These are phyloP conservation scores for Apiotrichum sp. DNA, from an alignment of 1,284 basidiomycete genomes.

Conservation along the genomic window DNA sequence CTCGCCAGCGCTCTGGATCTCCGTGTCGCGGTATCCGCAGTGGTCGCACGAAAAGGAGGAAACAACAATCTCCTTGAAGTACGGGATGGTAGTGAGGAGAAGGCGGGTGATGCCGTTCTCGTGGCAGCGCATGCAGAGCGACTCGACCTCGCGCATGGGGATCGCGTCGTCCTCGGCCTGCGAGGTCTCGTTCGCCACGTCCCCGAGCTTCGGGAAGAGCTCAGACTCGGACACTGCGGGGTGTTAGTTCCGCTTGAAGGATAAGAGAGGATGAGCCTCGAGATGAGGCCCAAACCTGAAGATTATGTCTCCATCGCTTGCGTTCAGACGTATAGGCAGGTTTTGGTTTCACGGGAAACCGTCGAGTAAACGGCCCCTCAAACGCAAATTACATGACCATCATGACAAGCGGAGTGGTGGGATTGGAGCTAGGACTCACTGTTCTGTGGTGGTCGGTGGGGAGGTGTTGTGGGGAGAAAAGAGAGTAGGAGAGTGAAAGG, in stretches of 20 bases:
- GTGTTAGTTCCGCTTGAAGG: conserved; percentile 1
- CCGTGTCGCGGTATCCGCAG: conserved; percentile 86
- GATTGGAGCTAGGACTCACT: conserved; percentile 6
- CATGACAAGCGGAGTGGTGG: conserved; percentile 16
- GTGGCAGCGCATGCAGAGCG: conserved; percentile 88
- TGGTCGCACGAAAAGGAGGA: conserved; percentile 95
- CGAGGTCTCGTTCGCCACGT: conserved; percentile 40
- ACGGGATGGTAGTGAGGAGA: conserved; percentile 91
- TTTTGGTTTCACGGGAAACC: conserved; percentile 39
- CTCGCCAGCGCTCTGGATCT: conserved; percentile 83
- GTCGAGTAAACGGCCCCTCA: conserved; percentile 19
- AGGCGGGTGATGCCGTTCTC: conserved; percentile 86
- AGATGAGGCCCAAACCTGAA: too few relatives aligned
- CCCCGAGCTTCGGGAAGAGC: conserved; percentile 44
- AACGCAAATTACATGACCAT: conserved; percentile 48
- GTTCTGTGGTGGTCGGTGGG: background rate
- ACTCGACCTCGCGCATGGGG: conserved; percentile 75
- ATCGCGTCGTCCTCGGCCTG: conserved; percentile 37
- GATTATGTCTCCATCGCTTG: background rate
- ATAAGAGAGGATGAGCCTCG: background rate
- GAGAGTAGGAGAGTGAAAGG: background rate
- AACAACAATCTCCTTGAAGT: conserved; percentile 91
- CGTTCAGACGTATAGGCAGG: conserved; percentile 42
- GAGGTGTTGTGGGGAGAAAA: too few relatives aligned
- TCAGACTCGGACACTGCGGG: conserved; percentile 14